These are phyloP conservation scores for Scedosporium minutisporum DNA, from an alignment of 2,329 filamentous ascomycete species.

Conservation along the genomic window DNA sequence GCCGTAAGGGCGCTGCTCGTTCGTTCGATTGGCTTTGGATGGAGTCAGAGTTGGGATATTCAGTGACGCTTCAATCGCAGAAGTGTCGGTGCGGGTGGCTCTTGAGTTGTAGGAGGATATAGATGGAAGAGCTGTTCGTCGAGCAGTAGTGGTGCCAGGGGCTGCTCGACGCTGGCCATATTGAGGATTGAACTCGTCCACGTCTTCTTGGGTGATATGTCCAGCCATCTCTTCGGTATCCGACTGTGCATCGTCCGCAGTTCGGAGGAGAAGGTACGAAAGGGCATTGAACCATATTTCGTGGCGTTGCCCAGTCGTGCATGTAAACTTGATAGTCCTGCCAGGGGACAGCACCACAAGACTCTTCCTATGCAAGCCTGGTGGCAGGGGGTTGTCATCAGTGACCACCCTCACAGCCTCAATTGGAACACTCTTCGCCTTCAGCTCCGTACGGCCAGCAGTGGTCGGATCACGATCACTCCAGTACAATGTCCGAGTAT, in stretches of 20 bases:
- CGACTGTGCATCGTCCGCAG: slow-evolving; percentile 47
- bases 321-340: slow-evolving; percentile 85
- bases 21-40: slow-evolving; percentile 30
- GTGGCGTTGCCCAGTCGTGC: slow-evolving; percentile 83
- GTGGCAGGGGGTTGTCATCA: slow-evolving; percentile 91
- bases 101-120: slow-evolving; percentile 74
- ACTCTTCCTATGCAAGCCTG: slow-evolving; percentile 89
- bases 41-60: slow-evolving; percentile 46
- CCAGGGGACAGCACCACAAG: slow-evolving; percentile 83
- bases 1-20: slow-evolving; percentile 25
- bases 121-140: slow-evolving; percentile 47
- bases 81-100: slow-evolving; percentile 54
- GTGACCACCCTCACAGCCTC: slow-evolving; percentile 85
- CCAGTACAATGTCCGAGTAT: slow-evolving; percentile 95
- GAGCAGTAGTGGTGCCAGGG: slow-evolving; percentile 34
- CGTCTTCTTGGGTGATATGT: slow-evolving; percentile 50
- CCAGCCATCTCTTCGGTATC: slow-evolving; percentile 50
- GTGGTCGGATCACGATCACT: slow-evolving; percentile 78
- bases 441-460: slow-evolving; percentile 66
- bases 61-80: slow-evolving; percentile 25
- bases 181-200: slow-evolving; percentile 74
- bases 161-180: slow-evolving; percentile 22
- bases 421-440: slow-evolving; percentile 83
- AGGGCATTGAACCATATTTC: slow-evolving; percentile 98
- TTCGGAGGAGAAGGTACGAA: slow-evolving; percentile 81